Percentiles rank a stretch among this genome's conserved stretches.
Conservation (phyloP, 495 filamentous ascomycete species). For the Aspergillus ostianus region DNA sequence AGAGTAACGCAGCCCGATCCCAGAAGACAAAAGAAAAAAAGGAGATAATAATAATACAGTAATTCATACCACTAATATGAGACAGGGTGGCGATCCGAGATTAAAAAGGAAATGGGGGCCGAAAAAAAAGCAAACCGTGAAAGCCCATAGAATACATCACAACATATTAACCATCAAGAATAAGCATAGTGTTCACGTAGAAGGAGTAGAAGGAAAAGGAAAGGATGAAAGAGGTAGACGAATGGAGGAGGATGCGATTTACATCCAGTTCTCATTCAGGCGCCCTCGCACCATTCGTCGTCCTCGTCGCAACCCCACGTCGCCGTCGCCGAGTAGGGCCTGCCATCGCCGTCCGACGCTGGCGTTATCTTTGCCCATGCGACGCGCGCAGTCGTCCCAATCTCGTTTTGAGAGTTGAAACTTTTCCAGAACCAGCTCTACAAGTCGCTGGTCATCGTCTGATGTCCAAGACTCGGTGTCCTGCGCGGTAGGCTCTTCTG, state of each 20-base stretch:
- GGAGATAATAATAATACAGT: slow-evolving; percentile 15
- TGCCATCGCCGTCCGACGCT: slow-evolving; percentile 71
- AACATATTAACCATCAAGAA: slow-evolving; percentile 5
- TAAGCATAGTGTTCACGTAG: slow-evolving; percentile 8
- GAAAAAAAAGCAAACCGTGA: slow-evolving; percentile 10
- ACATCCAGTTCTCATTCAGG: slow-evolving; percentile 45
- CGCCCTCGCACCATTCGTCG: slow-evolving; percentile 49
- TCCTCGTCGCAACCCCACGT: slow-evolving; percentile 47
- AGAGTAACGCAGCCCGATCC: slow-evolving; percentile 3
- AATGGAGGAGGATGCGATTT: slow-evolving; percentile 8
- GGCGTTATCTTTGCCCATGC: slow-evolving; percentile 59
- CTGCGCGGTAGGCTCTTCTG: slow-evolving; percentile 20
- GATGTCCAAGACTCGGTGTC: slow-evolving; percentile 56
- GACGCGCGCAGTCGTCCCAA: slow-evolving; percentile 76
- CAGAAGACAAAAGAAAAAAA: slow-evolving; percentile 6
- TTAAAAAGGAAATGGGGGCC: neutral
- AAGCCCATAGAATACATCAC: slow-evolving; percentile 15
- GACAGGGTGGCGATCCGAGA: neutral
- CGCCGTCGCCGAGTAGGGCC: slow-evolving; percentile 60
- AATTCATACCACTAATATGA: neutral
- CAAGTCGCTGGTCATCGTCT: slow-evolving; percentile 67
- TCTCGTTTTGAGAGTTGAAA: slow-evolving; percentile 68
- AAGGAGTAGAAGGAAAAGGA: slow-evolving; percentile 8
- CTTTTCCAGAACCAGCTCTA: slow-evolving; percentile 74
- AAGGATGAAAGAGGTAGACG: neutral